Base-by-base conservation (phyloP, 805 yeast species). In the Torulaspora indica region DNA sequence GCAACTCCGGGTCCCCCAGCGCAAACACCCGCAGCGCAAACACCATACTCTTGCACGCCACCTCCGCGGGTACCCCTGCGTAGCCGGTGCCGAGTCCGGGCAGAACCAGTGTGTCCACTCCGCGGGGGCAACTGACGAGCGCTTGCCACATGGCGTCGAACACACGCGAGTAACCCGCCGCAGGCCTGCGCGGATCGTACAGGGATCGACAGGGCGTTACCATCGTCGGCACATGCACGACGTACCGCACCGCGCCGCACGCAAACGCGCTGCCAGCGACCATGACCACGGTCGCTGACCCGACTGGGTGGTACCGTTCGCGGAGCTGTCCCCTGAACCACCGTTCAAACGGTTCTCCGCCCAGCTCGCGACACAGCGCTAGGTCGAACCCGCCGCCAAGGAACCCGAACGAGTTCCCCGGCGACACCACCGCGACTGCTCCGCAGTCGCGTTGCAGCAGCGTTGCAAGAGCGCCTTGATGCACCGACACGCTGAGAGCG, bases 341-440 rank as follows among this genome's bases (percentile, higher is more conserved):
- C 24, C 42, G 17, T 35, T 63, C 65, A 44, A 62, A 62, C 12
- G 44, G 45, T 12, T 35, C 24, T 1, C 58, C 63, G 29, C 67
- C 66, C 40, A 60, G 56, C 38, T 54, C 55, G 14, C 48, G 36
- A 29, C 47, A 42, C 22, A 62, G n/a, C 2, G 62, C 67, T 3
- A 58, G 52, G 53, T 76, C 80, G 53, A 75, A 73, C 1, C 80
- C 80, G 2, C 80, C 81, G 3, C 75, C 76, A 51, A 76, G 60
- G 38, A 63, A 70, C 3, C 79, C 79, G 41, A 69, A 62, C 2
- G 77, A 70, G 46, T 76, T 76, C 1, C 79, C 80, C 1, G 80
- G 79, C 2, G 79, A 74, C 1, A 76, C 68, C 13, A 76, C 63
- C 55, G 70, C 46, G 55, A 42, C 46, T 7, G 34, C 12, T 5